These are phyloP conservation scores for Favolaschia claudopus DNA, from an alignment of 768 basidiomycete species.

Conservation along the genomic window DNA sequence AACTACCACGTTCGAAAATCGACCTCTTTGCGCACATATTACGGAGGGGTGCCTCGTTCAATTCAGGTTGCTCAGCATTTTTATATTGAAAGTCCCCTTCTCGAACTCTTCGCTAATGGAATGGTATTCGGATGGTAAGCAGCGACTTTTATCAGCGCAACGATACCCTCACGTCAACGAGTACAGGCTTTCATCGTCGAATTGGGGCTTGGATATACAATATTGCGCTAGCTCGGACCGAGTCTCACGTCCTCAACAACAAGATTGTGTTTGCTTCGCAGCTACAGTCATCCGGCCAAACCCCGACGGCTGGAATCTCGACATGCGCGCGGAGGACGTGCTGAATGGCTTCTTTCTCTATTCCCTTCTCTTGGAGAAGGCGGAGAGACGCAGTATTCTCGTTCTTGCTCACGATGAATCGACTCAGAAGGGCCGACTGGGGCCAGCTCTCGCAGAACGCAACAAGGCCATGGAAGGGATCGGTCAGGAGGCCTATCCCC, in stretches of 20 bases:
- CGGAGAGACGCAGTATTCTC: not conserved
- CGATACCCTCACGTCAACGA: not conserved
- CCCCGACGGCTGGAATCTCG: not conserved
- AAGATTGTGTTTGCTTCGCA: not conserved
- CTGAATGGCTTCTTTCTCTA: conserved; percentile 5
- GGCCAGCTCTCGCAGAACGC: not conserved
- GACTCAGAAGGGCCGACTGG: not conserved
- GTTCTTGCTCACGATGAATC: conserved; percentile 7
- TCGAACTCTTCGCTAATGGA: conserved; percentile 15
- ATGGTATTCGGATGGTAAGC: conserved; percentile 12
- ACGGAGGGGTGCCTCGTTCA: conserved; percentile 17
- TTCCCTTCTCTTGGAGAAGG: not conserved
- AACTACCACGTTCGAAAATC: conserved; percentile 25
- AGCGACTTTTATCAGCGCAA: not conserved
- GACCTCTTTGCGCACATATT: conserved; percentile 18
- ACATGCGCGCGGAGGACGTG: not conserved
- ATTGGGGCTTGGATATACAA: conserved; percentile 16
- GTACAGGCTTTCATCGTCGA: conserved; percentile 1
- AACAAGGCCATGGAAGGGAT: conserved; percentile 11
- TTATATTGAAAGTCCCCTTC: conserved; percentile 23
- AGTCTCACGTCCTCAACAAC: not conserved
- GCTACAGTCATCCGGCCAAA: not conserved
- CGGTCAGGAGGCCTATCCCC: not conserved
- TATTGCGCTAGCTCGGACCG: not conserved
- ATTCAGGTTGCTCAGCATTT: conserved; percentile 23